Conservation (phyloP, 129 eudicot species). For the Chrysanthemum lavandulifolium region DNA sequence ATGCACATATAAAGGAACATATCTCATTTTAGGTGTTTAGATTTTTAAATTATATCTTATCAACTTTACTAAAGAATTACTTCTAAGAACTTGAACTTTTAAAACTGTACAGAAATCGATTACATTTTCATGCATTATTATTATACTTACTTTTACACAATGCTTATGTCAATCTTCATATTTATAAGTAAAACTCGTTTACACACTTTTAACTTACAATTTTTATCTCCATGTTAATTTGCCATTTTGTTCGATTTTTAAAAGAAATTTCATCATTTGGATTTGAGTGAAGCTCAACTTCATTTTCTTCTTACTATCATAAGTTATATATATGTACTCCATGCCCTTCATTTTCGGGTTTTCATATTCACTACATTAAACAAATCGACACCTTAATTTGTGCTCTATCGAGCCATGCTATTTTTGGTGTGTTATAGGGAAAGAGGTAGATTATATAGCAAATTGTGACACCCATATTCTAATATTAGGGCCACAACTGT, state of each 20-base stretch:
- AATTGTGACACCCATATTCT: constrained; percentile 3
- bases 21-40: too few species aligned
- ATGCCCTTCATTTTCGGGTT: not conserved
- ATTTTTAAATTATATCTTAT: too few species aligned
- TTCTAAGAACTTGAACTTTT: too few species aligned
- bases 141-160: too few species aligned
- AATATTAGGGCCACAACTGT: not conserved
- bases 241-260: not conserved
- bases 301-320: not conserved
- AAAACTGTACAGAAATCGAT: too few species aligned
- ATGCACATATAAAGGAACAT: too few species aligned
- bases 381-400: not conserved
- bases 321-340: not conserved
- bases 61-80: too few species aligned
- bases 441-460: constrained; percentile 7
- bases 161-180: too few species aligned
- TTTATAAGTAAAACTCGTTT: not conserved
- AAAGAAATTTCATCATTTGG: not conserved
- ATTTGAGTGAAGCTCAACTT: not conserved
- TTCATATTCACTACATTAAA: not conserved
- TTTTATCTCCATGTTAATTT: not conserved
- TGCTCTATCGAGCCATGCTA: not conserved
- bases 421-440: not conserved
- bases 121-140: not conserved
- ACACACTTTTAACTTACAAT: not conserved